phyloP scores from a whole-genome alignment of 2,329 filamentous ascomycete genomes.

The Hypoxylon sp. region DNA sequence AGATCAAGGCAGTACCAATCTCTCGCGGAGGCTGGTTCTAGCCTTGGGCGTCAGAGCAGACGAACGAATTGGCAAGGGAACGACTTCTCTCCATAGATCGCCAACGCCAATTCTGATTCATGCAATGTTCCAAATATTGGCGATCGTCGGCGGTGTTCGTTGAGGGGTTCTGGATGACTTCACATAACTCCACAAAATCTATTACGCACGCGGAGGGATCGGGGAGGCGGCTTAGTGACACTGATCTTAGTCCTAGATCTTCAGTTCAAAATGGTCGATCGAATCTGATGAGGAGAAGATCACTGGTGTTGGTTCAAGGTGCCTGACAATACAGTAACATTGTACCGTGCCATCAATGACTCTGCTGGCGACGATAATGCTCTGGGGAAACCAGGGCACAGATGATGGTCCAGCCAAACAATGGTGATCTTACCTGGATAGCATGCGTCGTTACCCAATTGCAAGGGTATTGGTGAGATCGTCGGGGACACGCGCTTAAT shows the following conservation, averaged over 20 bases:
- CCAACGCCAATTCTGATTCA: slow-evolving; percentile 13
- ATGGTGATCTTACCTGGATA: slow-evolving; percentile 34
- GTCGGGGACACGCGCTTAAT: slow-evolving; percentile 19
- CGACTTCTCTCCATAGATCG: slow-evolving; percentile 2
- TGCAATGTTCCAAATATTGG: slow-evolving; percentile 20
- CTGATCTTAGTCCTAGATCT: slow-evolving; percentile 38
- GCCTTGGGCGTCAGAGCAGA: slow-evolving; percentile 11
- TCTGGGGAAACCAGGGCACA: slow-evolving; percentile 16
- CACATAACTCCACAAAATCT: slow-evolving; percentile 18
- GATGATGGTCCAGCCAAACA: slow-evolving; percentile 7
- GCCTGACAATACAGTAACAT: slow-evolving; percentile 14
- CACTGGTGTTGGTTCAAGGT: slow-evolving; percentile 8
- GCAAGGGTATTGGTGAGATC: slow-evolving; percentile 32
- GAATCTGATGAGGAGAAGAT: slow-evolving; percentile 28
- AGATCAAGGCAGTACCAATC: slow-evolving; percentile 14
- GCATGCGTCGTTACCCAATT: slow-evolving; percentile 24
- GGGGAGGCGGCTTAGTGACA: slow-evolving; percentile 22
- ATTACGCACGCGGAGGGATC: slow-evolving; percentile 27
- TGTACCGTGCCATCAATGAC: slow-evolving; percentile 8
- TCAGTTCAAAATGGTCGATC: slow-evolving; percentile 40
- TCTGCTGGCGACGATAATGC: slow-evolving; percentile 8
- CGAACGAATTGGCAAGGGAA: slow-evolving; percentile 6
- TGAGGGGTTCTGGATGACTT: slow-evolving; percentile 26
- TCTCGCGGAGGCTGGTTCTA: slow-evolving; percentile 5
- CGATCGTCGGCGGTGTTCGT: slow-evolving; percentile 16